These are phyloP conservation scores for Trametes maxima DNA, from an alignment of 768 basidiomycete species.

Conservation along the genomic window DNA sequence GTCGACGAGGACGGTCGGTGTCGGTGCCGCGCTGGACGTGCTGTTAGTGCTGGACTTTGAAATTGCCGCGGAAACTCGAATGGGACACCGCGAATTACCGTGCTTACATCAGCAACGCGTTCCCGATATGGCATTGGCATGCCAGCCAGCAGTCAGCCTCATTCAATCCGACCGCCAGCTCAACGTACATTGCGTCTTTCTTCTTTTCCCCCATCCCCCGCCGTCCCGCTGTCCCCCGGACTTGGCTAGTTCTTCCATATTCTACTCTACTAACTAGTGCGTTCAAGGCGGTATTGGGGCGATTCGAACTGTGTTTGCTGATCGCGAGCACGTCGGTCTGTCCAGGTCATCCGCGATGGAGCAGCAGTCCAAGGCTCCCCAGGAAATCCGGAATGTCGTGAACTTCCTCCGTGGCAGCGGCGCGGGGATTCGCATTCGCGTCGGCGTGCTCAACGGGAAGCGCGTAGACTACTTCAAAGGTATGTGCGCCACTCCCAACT, in stretches of 20 bases:
- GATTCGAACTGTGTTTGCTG: not conserved
- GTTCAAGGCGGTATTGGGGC: not conserved
- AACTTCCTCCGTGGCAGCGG: slow-evolving; percentile 86
- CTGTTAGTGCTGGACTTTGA: not conserved
- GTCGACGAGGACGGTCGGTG: not conserved
- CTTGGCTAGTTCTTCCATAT: slow-evolving; percentile 6
- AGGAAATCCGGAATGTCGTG: slow-evolving; percentile 79
- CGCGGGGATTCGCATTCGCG: slow-evolving; percentile 84
- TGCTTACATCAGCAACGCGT: slow-evolving; percentile 13
- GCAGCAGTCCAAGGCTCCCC: slow-evolving; percentile 78
- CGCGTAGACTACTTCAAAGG: slow-evolving; percentile 99
- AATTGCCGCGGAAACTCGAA: not conserved
- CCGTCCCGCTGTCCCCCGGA: slow-evolving; percentile 2
- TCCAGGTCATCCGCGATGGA: slow-evolving; percentile 44
- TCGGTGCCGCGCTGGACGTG: not conserved
- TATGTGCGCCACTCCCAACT: slow-evolving; percentile 36
- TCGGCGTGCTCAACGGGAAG: slow-evolving; percentile 92
- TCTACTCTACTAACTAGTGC: slow-evolving; percentile 7
- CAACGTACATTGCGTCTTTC: slow-evolving; percentile 11
- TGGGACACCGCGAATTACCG: not conserved
- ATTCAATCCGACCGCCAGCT: slow-evolving; percentile 16
- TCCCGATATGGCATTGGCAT: slow-evolving; percentile 23
- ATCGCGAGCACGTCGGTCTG: not conserved
- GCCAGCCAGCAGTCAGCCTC: slow-evolving; percentile 24
- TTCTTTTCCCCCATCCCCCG: slow-evolving; percentile 6